Evolutionary conservation across 2,329 filamentous ascomycete species (phyloP).

Genomic region (Raffaelea albimanens): DNA sequence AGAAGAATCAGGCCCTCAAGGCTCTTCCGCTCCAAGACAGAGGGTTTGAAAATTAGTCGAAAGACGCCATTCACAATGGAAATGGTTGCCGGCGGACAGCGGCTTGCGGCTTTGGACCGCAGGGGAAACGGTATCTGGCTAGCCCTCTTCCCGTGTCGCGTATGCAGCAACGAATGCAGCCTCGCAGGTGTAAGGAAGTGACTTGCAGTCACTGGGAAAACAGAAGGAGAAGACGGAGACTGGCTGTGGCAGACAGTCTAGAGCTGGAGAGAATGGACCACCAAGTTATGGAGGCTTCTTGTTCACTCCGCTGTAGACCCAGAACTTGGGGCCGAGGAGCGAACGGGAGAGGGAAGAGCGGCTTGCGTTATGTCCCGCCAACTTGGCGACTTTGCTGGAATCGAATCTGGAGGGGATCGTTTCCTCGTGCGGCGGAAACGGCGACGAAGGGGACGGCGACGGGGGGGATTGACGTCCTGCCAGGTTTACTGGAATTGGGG

Average conservation of each 20-base stretch:
- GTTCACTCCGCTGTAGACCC: slow-evolving; percentile 94
- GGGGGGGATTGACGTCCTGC: neutral
- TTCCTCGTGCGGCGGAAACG: slow-evolving; percentile 7
- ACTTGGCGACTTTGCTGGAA: slow-evolving; percentile 20
- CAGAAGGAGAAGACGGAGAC: no score
- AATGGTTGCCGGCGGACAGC: slow-evolving; percentile 13
- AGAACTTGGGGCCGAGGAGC: slow-evolving; percentile 83
- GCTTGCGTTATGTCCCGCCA: slow-evolving; percentile 38
- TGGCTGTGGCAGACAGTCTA: no score
- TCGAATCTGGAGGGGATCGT: slow-evolving; percentile 1
- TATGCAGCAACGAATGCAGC: slow-evolving; percentile 6
- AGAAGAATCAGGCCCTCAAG: neutral
- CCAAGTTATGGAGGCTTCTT: slow-evolving; percentile 94
- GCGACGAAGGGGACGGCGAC: neutral
- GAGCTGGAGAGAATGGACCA: neutral
- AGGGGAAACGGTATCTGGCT: slow-evolving; percentile 3
- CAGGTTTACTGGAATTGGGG: neutral
- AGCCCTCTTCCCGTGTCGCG: slow-evolving; percentile 5
- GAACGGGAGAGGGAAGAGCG: slow-evolving; percentile 71
- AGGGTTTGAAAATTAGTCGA: slow-evolving; percentile 11
- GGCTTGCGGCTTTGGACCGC: slow-evolving; percentile 14
- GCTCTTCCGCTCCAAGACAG: slow-evolving; percentile 10
- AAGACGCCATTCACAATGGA: slow-evolving; percentile 14
- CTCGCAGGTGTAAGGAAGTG: slow-evolving; percentile 1
- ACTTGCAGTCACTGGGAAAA: neutral